Conservation (phyloP, 805 yeast species). For the Brettanomyces nanus region DNA sequence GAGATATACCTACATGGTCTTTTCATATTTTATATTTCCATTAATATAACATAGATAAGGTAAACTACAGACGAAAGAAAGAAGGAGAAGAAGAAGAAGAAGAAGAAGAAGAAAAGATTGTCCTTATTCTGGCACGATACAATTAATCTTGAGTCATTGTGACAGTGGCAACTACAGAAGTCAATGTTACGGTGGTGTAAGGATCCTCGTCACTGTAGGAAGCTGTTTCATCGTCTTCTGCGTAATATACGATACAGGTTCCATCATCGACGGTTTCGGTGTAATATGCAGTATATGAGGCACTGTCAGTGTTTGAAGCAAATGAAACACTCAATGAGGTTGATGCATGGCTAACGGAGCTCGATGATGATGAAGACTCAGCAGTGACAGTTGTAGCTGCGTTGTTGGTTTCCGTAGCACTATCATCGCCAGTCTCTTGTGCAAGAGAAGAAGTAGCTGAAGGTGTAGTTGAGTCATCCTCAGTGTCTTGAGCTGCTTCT, state of each 20-base stretch:
- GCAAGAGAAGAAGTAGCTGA: constrained; percentile 31
- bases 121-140: not conserved
- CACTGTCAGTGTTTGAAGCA: constrained; percentile 5
- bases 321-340: constrained; percentile 2
- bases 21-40: not conserved
- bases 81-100: not conserved
- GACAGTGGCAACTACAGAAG: constrained; percentile 27
- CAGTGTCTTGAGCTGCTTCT: constrained; percentile 11
- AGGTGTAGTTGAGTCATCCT: constrained; percentile 18
- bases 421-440: constrained; percentile 20
- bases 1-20: not conserved
- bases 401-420: constrained; percentile 7
- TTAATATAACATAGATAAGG: not conserved
- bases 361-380: constrained; percentile 7
- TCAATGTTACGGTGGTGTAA: constrained; percentile 27
- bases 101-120: not conserved
- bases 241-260: constrained; percentile 29
- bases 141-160: constrained; percentile 14
- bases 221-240: constrained; percentile 22
- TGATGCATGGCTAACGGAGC: constrained; percentile 7
- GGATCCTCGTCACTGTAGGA: constrained; percentile 21
- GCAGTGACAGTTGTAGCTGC: constrained; percentile 3
- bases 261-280: constrained; percentile 23
- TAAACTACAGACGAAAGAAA: not conserved
- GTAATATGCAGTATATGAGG: constrained; percentile 19